Conservation (phyloP, 306 rosid genomes). For the Vigna angularis region DNA sequence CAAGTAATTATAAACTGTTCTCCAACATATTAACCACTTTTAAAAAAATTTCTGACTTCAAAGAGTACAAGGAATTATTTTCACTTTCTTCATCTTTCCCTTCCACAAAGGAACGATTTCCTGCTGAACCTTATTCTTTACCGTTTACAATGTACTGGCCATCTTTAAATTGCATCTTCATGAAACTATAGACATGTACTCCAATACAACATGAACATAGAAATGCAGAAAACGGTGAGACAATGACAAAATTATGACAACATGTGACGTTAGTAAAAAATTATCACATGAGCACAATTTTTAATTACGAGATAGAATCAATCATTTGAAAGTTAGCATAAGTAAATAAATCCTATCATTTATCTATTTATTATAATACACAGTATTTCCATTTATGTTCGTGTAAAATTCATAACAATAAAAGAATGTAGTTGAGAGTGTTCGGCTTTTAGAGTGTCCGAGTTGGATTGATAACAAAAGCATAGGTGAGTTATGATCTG, state of each 20-base stretch:
- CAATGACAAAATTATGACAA: neutral
- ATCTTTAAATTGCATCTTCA: constrained; percentile 9
- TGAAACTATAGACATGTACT: constrained; percentile 16
- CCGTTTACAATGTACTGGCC: neutral
- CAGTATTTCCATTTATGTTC: neutral
- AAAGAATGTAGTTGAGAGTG: neutral
- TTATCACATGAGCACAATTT: neutral
- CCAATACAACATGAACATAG: neutral
- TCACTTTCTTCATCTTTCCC: constrained; percentile 2
- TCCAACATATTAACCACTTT: neutral
- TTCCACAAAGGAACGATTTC: neutral
- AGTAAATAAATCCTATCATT: neutral
- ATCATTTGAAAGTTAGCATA: neutral
- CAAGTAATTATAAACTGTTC: neutral
- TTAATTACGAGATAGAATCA: neutral
- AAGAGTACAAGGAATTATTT: constrained; percentile 2
- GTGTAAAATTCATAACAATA: neutral
- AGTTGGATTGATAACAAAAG: neutral
- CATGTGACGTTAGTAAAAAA: neutral
- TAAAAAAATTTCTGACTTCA: neutral
- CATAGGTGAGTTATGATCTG: neutral
- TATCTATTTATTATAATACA: neutral
- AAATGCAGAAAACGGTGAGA: neutral
- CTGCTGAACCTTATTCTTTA: constrained; percentile 1
- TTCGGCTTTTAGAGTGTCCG: neutral